phyloP scores from a whole-genome alignment of 192 early-diverging fungal genomes.

The Linderina pennispora region DNA sequence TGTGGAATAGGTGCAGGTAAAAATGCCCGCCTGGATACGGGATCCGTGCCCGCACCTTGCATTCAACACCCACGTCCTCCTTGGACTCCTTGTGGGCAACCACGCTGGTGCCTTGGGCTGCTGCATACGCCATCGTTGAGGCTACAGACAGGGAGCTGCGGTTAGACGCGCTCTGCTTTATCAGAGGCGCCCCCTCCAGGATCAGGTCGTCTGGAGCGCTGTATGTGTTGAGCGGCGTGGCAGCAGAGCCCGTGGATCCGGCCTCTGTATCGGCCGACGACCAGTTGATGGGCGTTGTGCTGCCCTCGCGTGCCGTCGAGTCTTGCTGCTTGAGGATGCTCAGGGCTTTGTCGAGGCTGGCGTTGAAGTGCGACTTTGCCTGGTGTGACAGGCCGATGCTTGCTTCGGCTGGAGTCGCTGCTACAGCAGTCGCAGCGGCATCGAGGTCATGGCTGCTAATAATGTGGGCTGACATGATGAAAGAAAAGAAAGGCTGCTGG shows the following conservation, averaged over 20 bases:
- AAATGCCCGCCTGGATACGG: constrained; percentile 74
- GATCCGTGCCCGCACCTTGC: constrained; percentile 68
- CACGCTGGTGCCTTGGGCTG: constrained; percentile 2
- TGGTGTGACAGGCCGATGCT: constrained; percentile 4
- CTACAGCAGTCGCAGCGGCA: constrained; percentile 22
- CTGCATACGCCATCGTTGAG: too few species aligned
- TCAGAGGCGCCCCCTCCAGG: constrained; percentile 1
- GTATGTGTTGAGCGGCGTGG: neutral
- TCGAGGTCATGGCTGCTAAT: neutral
- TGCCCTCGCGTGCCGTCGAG: constrained; percentile 1
- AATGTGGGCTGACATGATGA: too few species aligned
- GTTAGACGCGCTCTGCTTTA: too few species aligned
- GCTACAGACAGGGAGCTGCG: too few species aligned
- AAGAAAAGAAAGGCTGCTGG: too few species aligned
- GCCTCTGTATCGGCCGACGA: constrained; percentile 9
- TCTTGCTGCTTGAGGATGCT: constrained; percentile 23
- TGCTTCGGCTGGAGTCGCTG: constrained; percentile 28
- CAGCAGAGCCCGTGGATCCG: neutral
- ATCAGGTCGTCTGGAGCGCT: constrained; percentile 24
- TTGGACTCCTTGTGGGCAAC: neutral
- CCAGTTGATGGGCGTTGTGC: constrained; percentile 25
- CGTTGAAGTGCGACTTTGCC: constrained; percentile 39
- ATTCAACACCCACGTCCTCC: constrained; percentile 7
- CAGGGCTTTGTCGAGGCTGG: constrained; percentile 41
- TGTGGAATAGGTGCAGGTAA: constrained; percentile 80